Conservation (phyloP, 208 protist genomes). For the Herpetomonas samuelpessoai region DNA sequence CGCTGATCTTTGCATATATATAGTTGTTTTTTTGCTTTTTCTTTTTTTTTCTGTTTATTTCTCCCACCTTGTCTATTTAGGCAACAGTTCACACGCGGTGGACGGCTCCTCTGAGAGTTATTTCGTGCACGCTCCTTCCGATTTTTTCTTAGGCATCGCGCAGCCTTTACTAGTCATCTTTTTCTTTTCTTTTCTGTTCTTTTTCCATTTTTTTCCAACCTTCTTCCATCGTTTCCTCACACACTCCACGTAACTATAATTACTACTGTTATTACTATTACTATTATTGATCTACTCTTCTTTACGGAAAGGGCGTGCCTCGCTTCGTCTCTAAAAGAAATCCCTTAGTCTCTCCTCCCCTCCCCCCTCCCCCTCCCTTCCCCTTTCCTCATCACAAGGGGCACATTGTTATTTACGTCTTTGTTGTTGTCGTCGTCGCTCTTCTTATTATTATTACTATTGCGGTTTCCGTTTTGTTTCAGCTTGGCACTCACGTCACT, state of each 20-base stretch:
- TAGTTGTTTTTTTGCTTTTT: constrained; percentile 1
- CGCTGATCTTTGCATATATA: constrained; percentile 6
- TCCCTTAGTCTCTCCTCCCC: no score
- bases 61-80: neutral
- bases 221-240: neutral
- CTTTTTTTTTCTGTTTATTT: constrained; percentile 15
- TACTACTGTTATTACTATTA: constrained; percentile 6
- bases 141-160: constrained; percentile 6
- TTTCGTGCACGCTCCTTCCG: neutral
- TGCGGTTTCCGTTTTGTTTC: no score
- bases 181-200: constrained; percentile 1
- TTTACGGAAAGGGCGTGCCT: no score
- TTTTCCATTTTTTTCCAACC: neutral
- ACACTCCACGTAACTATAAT: constrained; percentile 11
- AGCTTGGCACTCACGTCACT: no score
- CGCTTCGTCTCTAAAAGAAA: no score
- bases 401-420: constrained; percentile 2
- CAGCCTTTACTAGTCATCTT: constrained; percentile 1
- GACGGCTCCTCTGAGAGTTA: neutral
- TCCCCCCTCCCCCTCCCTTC: neutral
- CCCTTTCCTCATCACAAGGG: no score
- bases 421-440: constrained; percentile 1
- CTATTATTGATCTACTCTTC: constrained; percentile 12
- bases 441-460: constrained; percentile 10
- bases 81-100: no score